Evolutionary conservation across 2,329 filamentous ascomycete genomes (phyloP), one percentile per base, ranked within the genome.

Genomic region (Ophiocordyceps camponoti-floridani): DNA sequence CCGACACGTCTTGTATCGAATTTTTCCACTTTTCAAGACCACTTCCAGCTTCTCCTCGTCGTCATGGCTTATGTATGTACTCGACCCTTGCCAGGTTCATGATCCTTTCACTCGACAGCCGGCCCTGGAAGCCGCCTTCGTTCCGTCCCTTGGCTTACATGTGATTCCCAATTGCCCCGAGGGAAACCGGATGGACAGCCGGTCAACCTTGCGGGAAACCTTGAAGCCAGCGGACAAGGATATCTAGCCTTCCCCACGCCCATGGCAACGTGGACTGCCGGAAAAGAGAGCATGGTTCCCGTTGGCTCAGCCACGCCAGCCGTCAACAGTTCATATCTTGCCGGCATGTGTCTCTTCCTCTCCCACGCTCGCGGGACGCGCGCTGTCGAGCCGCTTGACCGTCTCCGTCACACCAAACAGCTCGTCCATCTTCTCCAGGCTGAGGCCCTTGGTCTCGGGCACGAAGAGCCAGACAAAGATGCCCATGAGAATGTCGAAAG

Each of bases 381-480:
- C 58, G 7, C 54, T 51, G 11, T 61, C 55, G 5, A 56, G 45
- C 47, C 57, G 50, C 51, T 58, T 57, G 27, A 44, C 49, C 26
- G 48, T 33, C 47, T 75, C 70, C 4, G 70, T 72, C 43, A 77
- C 66, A 41, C 77, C 77, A 55, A 81, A 81, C 14, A 81, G 63
- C 52, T 79, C 73, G 54, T 80, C 74, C 75, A 80, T 79, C 57
- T 70, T 72, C 60, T 82, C 77, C 47, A 81, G 64, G 40, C 65
- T 65, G 47, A 70, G 54, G 33, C 79, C 79, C 64, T 84, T 84
- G 11, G 80, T 84, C 62, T 84, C 80, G 0, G 80, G 80, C 16
- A 82, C 69, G 49, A 78, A 70, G 64, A 80, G 77, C 66, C 69
- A 81, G 38, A 77, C 75, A 54, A 79, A 81, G 44, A 79, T 49